A percentile compares a stretch with the other conserved stretches of the same genome.
These are phyloP conservation scores for Cyamopsis tetragonoloba DNA, from an alignment of 306 rosid species.

Conservation along the genomic window DNA sequence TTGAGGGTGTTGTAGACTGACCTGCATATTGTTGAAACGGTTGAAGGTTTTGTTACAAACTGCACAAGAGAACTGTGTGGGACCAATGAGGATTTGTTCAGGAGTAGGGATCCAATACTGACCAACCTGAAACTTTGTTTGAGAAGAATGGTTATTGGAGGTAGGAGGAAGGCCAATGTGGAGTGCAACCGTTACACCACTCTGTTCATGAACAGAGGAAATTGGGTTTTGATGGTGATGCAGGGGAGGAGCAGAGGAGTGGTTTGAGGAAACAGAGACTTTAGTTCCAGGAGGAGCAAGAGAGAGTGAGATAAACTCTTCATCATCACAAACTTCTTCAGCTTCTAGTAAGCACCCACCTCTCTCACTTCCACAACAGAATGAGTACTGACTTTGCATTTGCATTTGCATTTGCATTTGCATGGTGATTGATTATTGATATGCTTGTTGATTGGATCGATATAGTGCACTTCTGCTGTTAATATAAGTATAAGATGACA, in stretches of 20 bases:
- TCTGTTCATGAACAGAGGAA: not conserved
- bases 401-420: too few relatives aligned
- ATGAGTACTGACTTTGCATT: constrained; percentile 16
- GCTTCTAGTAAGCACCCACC: constrained; percentile 17
- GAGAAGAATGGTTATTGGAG: not conserved
- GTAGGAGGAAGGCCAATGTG: constrained; percentile 48
- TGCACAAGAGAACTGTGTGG: constrained; percentile 68
- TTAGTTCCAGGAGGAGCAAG: constrained; percentile 53
- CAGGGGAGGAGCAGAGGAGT: not conserved
- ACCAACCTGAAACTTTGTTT: constrained; percentile 4
- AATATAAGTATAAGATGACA: not conserved
- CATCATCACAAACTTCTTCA: constrained; percentile 31
- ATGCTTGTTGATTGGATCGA: not conserved
- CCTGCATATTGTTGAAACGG: constrained; percentile 85
- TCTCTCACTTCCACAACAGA: constrained; percentile 13
- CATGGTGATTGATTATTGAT: constrained; percentile 41
- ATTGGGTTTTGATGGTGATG: constrained; percentile 24
- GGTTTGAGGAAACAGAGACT: constrained; percentile 14
- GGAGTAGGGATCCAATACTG: constrained; percentile 76
- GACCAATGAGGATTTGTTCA: constrained; percentile 69
- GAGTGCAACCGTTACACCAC: constrained; percentile 53
- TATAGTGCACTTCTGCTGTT: not conserved
- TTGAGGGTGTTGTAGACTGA: not conserved
- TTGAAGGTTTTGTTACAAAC: constrained; percentile 73
- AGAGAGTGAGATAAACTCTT: constrained; percentile 53